Percentiles rank a stretch among this genome's conserved stretches.
phyloP scores from a whole-genome alignment of 306 rosid species.

The Gastrolobium bilobum region DNA sequence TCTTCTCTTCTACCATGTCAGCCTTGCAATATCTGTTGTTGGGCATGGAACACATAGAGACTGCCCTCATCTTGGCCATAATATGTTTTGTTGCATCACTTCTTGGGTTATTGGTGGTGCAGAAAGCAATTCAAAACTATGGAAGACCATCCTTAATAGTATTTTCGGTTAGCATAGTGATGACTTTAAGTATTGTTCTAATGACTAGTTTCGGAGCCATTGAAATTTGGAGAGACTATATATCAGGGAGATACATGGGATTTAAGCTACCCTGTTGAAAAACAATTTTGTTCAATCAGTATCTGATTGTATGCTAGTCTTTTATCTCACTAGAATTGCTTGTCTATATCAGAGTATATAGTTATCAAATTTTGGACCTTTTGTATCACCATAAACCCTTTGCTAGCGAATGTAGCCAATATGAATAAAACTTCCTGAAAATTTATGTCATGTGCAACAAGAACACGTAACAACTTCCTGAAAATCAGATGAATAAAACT shows the following conservation, averaged over 20 bases:
- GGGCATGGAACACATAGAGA: constrained; percentile 73
- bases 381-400: not conserved
- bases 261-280: constrained; percentile 77
- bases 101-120: constrained; percentile 76
- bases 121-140: constrained; percentile 68
- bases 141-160: constrained; percentile 90
- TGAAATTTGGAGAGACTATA: constrained; percentile 68
- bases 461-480: not conserved
- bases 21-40: constrained; percentile 78
- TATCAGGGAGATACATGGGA: constrained; percentile 84
- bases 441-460: constrained; percentile 20
- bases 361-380: not conserved
- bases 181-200: constrained; percentile 78
- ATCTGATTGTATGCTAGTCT: constrained; percentile 20
- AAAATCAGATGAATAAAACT: constrained; percentile 6
- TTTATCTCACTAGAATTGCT: not conserved
- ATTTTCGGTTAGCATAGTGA: constrained; percentile 73
- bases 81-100: constrained; percentile 77
- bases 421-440: too few species aligned
- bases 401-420: not conserved
- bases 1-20: constrained; percentile 91
- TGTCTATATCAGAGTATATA: constrained; percentile 15
- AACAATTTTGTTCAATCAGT: constrained; percentile 24
- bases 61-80: constrained; percentile 63
- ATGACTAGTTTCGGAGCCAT: constrained; percentile 82